Percentiles rank a stretch among this genome's conserved stretches.
These are phyloP conservation scores for Dactylis glomerata DNA, from an alignment of 176 grass and related monocot genomes.

Conservation along the genomic window DNA sequence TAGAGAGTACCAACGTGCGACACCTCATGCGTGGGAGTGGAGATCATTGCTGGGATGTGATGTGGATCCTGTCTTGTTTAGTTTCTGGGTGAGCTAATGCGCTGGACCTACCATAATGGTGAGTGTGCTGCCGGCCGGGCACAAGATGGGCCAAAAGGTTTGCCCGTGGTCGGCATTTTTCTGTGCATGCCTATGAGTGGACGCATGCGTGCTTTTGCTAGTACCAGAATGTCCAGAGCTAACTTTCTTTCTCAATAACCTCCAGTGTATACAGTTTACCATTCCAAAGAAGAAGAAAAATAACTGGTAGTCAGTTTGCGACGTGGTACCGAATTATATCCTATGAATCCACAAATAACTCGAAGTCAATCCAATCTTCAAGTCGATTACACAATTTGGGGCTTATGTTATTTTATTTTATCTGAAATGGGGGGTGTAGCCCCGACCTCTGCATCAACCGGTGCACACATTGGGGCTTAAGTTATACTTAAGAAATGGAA, in stretches of 20 bases:
- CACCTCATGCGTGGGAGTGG: conserved; percentile 7
- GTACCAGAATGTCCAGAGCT: not conserved
- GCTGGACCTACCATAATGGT: conserved; percentile 17
- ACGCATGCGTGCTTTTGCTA: not conserved
- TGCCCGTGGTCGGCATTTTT: conserved; percentile 9
- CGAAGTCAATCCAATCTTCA: too few species aligned
- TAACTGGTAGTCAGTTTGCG: too few species aligned
- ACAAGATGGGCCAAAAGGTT: not conserved
- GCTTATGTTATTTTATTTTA: too few species aligned
- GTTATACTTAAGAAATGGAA: too few species aligned
- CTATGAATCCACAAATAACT: too few species aligned
- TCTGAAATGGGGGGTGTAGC: too few species aligned
- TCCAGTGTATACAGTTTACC: too few species aligned
- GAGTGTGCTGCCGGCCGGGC: conserved; percentile 9
- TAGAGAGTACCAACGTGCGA: not conserved
- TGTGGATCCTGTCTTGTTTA: not conserved
- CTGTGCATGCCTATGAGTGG: conserved; percentile 32
- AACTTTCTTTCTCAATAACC: not conserved
- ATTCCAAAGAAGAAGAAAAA: too few species aligned
- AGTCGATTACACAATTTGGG: too few species aligned
- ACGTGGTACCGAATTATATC: too few species aligned
- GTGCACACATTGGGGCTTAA: too few species aligned
- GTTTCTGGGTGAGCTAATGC: not conserved
- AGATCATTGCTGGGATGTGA: conserved; percentile 14
- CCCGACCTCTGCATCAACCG: too few species aligned